Conservation (phyloP, 345 rosid genomes). For the Citrus trifoliata region DNA sequence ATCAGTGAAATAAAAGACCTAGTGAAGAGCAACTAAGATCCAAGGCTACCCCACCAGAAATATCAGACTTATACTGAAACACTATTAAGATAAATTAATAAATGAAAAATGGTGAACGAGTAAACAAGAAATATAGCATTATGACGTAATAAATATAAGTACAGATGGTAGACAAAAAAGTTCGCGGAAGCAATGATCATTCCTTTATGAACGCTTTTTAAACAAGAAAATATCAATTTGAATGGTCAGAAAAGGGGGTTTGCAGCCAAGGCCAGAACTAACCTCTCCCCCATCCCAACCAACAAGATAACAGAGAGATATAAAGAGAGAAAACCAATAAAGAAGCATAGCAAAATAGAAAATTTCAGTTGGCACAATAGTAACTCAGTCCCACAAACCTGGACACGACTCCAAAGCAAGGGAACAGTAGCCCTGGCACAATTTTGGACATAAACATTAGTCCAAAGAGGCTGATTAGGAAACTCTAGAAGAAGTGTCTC, state of each 20-base stretch:
- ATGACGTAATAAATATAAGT: background rate
- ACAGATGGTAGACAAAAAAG: background rate
- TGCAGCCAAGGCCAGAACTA: background rate
- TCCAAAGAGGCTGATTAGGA: constrained; percentile 92
- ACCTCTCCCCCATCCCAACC: background rate
- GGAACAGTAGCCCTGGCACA: constrained; percentile 93
- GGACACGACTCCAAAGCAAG: constrained; percentile 99
- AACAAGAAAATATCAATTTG: background rate
- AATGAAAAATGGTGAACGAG: constrained; percentile 1
- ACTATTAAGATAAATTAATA: background rate
- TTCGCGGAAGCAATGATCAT: background rate
- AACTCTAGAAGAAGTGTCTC: constrained; percentile 95
- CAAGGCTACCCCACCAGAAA: background rate
- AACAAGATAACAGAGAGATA: background rate
- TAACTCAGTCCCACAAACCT: constrained; percentile 51
- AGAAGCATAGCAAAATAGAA: background rate
- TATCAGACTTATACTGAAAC: background rate
- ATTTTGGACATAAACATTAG: constrained; percentile 86
- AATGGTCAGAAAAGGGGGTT: background rate
- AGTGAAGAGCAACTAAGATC: background rate
- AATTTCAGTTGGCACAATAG: background rate
- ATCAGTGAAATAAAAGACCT: background rate
- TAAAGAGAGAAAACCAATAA: background rate
- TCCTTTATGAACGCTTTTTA: background rate
- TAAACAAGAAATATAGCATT: background rate